A percentile compares a stretch with the other conserved stretches of the same genome.
phyloP scores from a whole-genome alignment of 768 basidiomycete genomes.

The Holtermanniella nyarrowii region DNA sequence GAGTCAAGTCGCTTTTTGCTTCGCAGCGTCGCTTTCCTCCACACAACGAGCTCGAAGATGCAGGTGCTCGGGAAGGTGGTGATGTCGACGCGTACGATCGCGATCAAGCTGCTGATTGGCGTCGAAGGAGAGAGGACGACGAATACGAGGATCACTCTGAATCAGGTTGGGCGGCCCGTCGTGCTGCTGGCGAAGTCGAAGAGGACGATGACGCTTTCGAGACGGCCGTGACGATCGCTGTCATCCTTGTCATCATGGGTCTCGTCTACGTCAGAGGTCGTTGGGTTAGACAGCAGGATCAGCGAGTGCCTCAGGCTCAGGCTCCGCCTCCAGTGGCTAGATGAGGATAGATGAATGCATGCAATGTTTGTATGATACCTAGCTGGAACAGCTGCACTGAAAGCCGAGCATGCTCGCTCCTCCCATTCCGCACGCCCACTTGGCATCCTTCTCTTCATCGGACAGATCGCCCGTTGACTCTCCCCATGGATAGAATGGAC shows the following conservation, averaged over 20 bases:
- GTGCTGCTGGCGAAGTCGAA: conserved; percentile 45
- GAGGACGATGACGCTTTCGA: conserved; percentile 71
- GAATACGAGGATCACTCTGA: conserved; percentile 13
- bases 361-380: neutral
- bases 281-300: conserved; percentile 60
- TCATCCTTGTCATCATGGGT: conserved; percentile 63
- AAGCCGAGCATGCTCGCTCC: conserved; percentile 69
- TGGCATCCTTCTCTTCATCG: conserved; percentile 55
- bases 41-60: neutral
- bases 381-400: conserved; percentile 85
- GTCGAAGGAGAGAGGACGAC: neutral
- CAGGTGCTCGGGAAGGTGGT: neutral
- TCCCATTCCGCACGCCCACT: conserved; percentile 67
- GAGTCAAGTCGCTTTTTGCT: neutral
- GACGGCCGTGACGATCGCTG: conserved; percentile 63
- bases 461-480: conserved; percentile 50
- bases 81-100: conserved; percentile 14
- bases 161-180: conserved; percentile 2
- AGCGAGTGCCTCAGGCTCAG: conserved; percentile 19
- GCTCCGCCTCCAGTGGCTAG: neutral
- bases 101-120: conserved; percentile 4
- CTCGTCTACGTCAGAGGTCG: conserved; percentile 70
- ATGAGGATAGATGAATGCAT: neutral
- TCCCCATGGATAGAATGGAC: conserved; percentile 81
- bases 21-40: neutral